Evolutionary conservation across 805 yeast species (phyloP).

Genomic region (Sugiyamaella smithiae): DNA sequence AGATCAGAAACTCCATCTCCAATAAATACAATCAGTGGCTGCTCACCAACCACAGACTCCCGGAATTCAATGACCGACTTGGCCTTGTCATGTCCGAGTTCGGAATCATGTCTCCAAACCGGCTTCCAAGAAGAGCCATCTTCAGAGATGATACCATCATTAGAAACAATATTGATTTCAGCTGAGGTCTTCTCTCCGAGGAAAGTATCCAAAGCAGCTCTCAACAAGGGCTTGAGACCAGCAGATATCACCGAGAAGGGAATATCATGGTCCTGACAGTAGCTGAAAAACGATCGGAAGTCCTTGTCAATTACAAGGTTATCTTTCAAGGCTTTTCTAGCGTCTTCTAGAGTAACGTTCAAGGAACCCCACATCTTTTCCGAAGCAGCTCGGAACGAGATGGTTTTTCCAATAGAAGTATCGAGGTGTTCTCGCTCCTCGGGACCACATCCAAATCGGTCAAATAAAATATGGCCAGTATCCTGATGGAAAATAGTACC

Average conservation of each 20-base stretch:
- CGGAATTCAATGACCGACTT: constrained; percentile 39
- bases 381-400: constrained; percentile 41
- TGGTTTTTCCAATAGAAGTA: constrained; percentile 35
- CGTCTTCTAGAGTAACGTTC: constrained; percentile 39
- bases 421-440: constrained; percentile 38
- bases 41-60: constrained; percentile 26
- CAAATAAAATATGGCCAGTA: constrained; percentile 46
- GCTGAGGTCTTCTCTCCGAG: constrained; percentile 37
- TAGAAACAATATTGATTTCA: constrained; percentile 40
- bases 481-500: constrained; percentile 46
- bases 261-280: constrained; percentile 36
- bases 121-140: constrained; percentile 41
- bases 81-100: constrained; percentile 46
- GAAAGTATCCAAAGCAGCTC: constrained; percentile 41
- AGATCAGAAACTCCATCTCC: constrained; percentile 57
- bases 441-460: constrained; percentile 41
- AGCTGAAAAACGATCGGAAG: constrained; percentile 39
- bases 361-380: constrained; percentile 45
- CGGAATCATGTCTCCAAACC: constrained; percentile 42
- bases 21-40: constrained; percentile 50
- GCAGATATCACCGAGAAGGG: constrained; percentile 44
- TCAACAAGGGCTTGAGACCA: constrained; percentile 41
- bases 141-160: constrained; percentile 38
- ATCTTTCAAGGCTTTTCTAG: constrained; percentile 35
- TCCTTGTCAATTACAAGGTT: constrained; percentile 40